Evolutionary conservation across 169 alveolate species (phyloP).

Genomic region (Eimeria necatrix): DNA sequence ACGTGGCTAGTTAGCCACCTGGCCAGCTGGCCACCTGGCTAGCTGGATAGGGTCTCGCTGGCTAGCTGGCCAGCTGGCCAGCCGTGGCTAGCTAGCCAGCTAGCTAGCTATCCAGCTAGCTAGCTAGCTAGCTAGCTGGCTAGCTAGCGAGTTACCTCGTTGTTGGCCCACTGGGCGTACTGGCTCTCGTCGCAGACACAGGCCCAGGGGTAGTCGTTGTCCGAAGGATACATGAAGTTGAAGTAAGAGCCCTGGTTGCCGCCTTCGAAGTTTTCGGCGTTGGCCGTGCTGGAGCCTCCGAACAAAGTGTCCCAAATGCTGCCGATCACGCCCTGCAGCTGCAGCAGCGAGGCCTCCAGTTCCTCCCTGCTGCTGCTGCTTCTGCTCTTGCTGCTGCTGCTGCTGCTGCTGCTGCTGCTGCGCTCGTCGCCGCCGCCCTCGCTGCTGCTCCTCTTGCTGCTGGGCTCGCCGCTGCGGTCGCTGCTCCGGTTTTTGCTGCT

Average conservation of each 20-base stretch:
- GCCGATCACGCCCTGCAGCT: slow-evolving; percentile 35
- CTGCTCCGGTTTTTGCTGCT: neutral
- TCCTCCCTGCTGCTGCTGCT: neutral
- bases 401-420: neutral
- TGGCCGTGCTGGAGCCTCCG: slow-evolving; percentile 49
- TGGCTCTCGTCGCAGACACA: slow-evolving; percentile 69
- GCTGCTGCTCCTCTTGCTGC: neutral
- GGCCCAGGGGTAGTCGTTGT: slow-evolving; percentile 81
- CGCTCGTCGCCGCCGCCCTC: too few species aligned
- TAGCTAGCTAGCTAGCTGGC: neutral
- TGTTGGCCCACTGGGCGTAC: neutral
- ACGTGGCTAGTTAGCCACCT: too few species aligned
- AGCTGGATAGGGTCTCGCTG: too few species aligned
- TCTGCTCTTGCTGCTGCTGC: neutral
- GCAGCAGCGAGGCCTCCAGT: neutral
- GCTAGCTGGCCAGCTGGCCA: too few species aligned
- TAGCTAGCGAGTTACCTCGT: slow-evolving; percentile 1
- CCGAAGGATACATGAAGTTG: slow-evolving; percentile 77
- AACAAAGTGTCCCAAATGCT: slow-evolving; percentile 18
- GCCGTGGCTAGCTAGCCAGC: too few species aligned
- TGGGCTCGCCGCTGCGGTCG: neutral
- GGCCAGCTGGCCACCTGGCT: too few species aligned
- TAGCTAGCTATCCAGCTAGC: too few species aligned
- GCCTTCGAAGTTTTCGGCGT: slow-evolving; percentile 77
- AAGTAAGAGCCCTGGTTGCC: slow-evolving; percentile 80